Percentiles rank a stretch among this genome's conserved stretches.
phyloP scores from a whole-genome alignment of 306 rosid species.

The Echinosophora koreensis region DNA sequence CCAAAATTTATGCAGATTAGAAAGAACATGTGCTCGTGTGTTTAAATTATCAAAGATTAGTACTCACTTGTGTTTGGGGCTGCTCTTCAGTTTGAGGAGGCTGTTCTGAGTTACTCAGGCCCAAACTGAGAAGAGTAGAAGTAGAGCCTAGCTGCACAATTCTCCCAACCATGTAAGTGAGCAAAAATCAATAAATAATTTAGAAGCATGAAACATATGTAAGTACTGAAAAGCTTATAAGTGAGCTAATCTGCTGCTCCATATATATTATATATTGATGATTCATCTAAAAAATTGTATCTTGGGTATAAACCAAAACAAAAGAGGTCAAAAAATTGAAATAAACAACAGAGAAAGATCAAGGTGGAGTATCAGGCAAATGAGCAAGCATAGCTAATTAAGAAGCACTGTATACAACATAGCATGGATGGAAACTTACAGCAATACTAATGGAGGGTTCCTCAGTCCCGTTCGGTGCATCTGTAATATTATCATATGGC shows the following conservation, averaged over 20 bases:
- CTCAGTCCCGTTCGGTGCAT: constrained; percentile 22
- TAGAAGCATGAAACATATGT: neutral
- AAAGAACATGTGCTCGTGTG: no score
- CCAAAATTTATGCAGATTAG: constrained; percentile 4
- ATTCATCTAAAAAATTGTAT: no score
- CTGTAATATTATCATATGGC: constrained; percentile 29
- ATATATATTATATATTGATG: no score
- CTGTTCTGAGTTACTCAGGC: constrained; percentile 36
- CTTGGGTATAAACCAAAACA: no score
- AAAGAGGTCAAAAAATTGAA: no score
- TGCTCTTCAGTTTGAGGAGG: constrained; percentile 34
- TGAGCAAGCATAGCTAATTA: neutral
- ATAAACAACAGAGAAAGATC: no score
- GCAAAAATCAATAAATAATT: neutral
- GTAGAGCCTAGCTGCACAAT: constrained; percentile 50
- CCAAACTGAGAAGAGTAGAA: constrained; percentile 14
- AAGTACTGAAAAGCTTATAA: no score
- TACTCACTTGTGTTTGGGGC: constrained; percentile 40
- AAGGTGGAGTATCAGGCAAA: neutral
- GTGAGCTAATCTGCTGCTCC: no score
- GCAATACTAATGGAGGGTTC: constrained; percentile 33
- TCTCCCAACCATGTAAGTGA: neutral
- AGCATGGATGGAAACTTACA: constrained; percentile 38
- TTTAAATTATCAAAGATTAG: no score
- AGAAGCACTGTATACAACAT: neutral